Evolutionary conservation across 345 rosid genomes (phyloP).

Genomic region (Orychophragmus violaceus): DNA sequence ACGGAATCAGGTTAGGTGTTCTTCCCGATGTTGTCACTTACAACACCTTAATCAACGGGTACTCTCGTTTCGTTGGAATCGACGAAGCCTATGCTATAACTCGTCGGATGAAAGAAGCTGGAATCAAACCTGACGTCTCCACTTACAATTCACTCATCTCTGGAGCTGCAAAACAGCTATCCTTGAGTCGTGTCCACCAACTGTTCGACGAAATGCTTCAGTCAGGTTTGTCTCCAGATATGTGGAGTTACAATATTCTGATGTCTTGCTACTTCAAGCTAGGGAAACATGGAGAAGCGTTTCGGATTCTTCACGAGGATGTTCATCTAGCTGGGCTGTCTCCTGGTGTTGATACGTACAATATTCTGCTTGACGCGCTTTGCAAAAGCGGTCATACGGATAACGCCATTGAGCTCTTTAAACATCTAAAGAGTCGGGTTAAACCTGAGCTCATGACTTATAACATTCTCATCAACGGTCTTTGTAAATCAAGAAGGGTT

Average conservation of each 20-base stretch:
- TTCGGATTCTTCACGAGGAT: slow-evolving; percentile 40
- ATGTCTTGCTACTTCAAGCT: slow-evolving; percentile 62
- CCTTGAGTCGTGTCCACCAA: slow-evolving; percentile 31
- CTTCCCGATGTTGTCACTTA: slow-evolving; percentile 71
- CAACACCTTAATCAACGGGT: slow-evolving; percentile 53
- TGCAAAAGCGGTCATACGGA: slow-evolving; percentile 50
- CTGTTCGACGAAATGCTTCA: slow-evolving; percentile 81
- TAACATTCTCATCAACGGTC: slow-evolving; percentile 66
- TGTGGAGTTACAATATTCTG: slow-evolving; percentile 67
- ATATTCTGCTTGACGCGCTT: slow-evolving; percentile 67
- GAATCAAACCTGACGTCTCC: slow-evolving; percentile 50
- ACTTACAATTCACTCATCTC: slow-evolving; percentile 70
- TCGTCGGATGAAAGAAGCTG: slow-evolving; percentile 56
- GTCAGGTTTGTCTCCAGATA: slow-evolving; percentile 47
- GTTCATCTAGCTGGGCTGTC: slow-evolving; percentile 23
- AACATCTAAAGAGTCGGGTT: slow-evolving; percentile 39
- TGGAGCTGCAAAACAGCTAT: slow-evolving; percentile 39
- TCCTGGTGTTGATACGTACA: slow-evolving; percentile 48
- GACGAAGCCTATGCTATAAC: slow-evolving; percentile 52
- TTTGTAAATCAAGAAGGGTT: slow-evolving; percentile 54
- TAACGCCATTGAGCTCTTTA: slow-evolving; percentile 51
- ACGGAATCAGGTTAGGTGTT: slow-evolving; percentile 65
- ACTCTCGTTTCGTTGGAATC: slow-evolving; percentile 46
- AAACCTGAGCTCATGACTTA: slow-evolving; percentile 49
- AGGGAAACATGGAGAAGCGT: slow-evolving; percentile 55